Base-by-base conservation (phyloP, 257 asterid genomes). In the Anisodus acutangulus region DNA sequence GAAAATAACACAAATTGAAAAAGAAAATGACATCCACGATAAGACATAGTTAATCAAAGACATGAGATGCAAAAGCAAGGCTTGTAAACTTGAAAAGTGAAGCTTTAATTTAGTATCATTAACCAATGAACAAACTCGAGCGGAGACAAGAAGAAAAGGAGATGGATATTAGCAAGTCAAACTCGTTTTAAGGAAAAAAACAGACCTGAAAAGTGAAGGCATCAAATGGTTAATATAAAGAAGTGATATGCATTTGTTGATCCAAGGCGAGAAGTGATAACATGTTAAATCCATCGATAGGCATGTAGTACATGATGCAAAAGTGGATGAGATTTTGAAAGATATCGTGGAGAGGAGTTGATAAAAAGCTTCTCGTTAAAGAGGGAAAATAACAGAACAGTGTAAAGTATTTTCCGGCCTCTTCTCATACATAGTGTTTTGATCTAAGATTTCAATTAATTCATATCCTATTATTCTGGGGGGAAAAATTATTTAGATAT, bases 291-390 rank as follows among this genome's bases (percentile, higher is more conserved):
- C 85, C 0, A 59, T 85, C 31, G 83, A 87, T 63, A 83, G 86
- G 81, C 63, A 69, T 5, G 90, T 83, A 41, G 88, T 87, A 22
- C 81, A 80, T 58, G 53, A 82, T 69, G 83, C 88, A 53, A 53
- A 37, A 9, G 83, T 26, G 5, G 55, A 79, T 60, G 82, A 87
- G 35, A 5, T 79, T 69, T 79, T 82, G 0, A 35, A 55, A 74
- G 53, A 63, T 13, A 67, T 13, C 76, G 37, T 12, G 22, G 76
- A 67, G 17, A 81, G 88, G 90, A 79, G 81, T 85, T 86, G 49
- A 84, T 37, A 62, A 63, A 31, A 59, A 79, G 15, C 78, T 85
- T 57, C 86, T 86, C 11, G 55, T 12, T 13, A 70, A 79, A 70
- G 41, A 67, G 74, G 15, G 49, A 13, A 37, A 35, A 66, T 35